These are phyloP conservation scores for Cucurbita maxima DNA, from an alignment of 306 rosid species.

Conservation along the genomic window DNA sequence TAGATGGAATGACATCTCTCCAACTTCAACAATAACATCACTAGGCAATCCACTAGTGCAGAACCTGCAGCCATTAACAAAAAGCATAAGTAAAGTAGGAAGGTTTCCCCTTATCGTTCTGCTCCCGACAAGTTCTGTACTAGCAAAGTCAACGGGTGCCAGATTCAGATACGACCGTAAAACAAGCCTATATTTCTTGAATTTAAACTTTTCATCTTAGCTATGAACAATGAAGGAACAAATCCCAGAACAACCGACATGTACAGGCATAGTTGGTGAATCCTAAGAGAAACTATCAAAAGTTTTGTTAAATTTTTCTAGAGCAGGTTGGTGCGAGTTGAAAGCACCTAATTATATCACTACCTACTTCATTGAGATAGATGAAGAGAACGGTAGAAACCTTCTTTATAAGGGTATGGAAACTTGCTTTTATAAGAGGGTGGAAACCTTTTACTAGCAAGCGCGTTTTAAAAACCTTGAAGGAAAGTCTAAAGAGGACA, in stretches of 20 bases:
- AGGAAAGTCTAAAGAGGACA: no score
- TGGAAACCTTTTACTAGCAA: no score
- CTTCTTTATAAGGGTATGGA: no score
- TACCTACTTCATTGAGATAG: background rate
- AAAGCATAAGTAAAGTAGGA: background rate
- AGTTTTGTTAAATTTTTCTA: background rate
- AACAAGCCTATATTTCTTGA: background rate
- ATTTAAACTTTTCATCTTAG: background rate
- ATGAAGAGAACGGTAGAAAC: background rate
- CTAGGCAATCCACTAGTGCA: slow-evolving; percentile 96
- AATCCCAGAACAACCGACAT: background rate
- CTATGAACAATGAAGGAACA: background rate
- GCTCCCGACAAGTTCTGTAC: background rate
- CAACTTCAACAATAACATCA: slow-evolving; percentile 84
- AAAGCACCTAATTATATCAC: background rate
- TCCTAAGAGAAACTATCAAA: background rate
- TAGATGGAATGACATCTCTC: slow-evolving; percentile 93
- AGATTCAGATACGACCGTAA: background rate
- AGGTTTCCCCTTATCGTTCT: background rate
- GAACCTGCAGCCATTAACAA: slow-evolving; percentile 41
- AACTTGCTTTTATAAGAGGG: no score
- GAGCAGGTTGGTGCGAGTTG: background rate
- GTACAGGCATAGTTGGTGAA: background rate
- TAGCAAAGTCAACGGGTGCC: background rate
- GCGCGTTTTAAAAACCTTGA: no score